phyloP scores from a whole-genome alignment of 208 protist species.

The Crithidia acanthocephali region DNA sequence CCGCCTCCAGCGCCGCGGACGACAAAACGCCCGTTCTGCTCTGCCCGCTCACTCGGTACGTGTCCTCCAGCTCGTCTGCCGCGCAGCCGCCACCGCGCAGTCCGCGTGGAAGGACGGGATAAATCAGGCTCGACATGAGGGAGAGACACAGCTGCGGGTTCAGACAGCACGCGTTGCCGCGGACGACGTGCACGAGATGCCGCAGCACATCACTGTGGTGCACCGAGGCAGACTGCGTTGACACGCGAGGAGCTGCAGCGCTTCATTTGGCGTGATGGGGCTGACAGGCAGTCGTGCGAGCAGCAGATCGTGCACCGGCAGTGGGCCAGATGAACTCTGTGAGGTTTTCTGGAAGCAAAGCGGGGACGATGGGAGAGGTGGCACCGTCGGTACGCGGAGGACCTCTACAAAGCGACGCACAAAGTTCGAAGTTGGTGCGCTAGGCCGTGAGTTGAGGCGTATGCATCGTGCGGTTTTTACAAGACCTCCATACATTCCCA shows the following conservation, averaged over 20 bases:
- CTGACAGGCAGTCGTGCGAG: slow-evolving; percentile 32
- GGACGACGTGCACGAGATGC: slow-evolving; percentile 23
- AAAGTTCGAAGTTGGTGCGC: too few species aligned
- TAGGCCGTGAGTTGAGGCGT: too few species aligned
- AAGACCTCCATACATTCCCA: too few species aligned
- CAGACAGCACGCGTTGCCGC: slow-evolving; percentile 28
- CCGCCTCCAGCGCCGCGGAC: background rate
- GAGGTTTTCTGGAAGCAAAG: background rate
- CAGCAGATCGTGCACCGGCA: slow-evolving; percentile 17
- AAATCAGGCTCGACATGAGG: slow-evolving; percentile 14
- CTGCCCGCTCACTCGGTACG: background rate
- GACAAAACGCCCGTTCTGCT: background rate
- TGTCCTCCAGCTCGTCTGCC: background rate
- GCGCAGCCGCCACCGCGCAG: background rate
- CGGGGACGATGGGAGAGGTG: background rate
- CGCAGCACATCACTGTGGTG: slow-evolving; percentile 27
- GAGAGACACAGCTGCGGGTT: slow-evolving; percentile 13
- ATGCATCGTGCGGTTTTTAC: too few species aligned
- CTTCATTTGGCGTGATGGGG: slow-evolving; percentile 34
- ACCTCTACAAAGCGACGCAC: too few species aligned
- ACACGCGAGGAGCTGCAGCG: slow-evolving; percentile 24
- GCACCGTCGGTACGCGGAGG: too few species aligned
- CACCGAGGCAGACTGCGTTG: background rate
- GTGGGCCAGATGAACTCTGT: background rate
- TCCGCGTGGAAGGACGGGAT: slow-evolving; percentile 7